Evolutionary conservation across 768 basidiomycete species (phyloP), one percentile per base, ranked within the genome.

Genomic region (Suillus luteus): DNA sequence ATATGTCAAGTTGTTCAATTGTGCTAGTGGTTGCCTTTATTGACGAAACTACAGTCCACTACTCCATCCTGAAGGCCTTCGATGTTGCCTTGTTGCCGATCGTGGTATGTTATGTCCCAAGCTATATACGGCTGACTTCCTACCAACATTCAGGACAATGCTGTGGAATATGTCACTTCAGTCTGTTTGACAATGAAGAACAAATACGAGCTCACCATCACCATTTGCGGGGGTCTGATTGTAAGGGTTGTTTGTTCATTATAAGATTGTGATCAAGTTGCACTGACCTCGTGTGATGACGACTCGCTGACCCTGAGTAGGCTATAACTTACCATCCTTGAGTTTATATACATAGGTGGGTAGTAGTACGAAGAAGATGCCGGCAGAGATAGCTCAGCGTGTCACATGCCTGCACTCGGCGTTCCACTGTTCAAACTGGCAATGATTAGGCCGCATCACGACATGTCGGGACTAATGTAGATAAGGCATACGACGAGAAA

Each of bases 121-220:
- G 14, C 54, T 24, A 17, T 61, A 12, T 43, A 60, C 5, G 24
- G 38, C 10, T 35, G 27, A 22, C 37, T 43, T 24, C 58, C 17
- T 22, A 9, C 54, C 24, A 27, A 33, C 62, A 43, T 33, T 44
- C 31, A 89, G 89, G 86, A 88, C 1, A 93, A 92, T 72, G 90
- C 91, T 19, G 91, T 92, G 19, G 95, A 96, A 75, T 94, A 97
- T 72, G 85, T 87, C 51, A 91, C 89, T 0, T 86, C 91, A 9
- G 85, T 95, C 3, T 95, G 91, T 87, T 93, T 95, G 92, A 92
- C 93, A 1, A 79, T 90, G 80, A 92, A 94, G 71, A 75, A 82
- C 66, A 86, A 88, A 70, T 88, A 86, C 82, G 83, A 86, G 68
- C 75, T 89, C 57, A 92, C 93, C 0, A 92, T 95, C 68, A 87